Conservation (phyloP, 306 rosid species). For the Luffa acutangula region DNA sequence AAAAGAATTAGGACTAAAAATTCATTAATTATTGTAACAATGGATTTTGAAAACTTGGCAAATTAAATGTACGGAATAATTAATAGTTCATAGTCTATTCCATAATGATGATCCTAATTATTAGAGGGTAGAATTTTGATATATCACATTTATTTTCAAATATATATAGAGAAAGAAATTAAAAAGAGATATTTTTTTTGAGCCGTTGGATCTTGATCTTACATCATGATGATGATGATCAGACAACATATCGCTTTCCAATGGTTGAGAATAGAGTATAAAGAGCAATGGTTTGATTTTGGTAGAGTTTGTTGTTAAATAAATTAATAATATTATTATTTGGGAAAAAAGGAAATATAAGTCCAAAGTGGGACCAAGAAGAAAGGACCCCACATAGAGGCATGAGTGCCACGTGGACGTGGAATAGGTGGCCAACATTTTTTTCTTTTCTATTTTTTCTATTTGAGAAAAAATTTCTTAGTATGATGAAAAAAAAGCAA, state of each 20-base stretch:
- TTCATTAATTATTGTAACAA: neutral
- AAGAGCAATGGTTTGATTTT: neutral
- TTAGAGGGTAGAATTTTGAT: neutral
- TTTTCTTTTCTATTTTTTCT: too few species aligned
- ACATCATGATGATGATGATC: neutral
- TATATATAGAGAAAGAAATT: neutral
- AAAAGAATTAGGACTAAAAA: neutral
- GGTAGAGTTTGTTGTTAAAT: neutral
- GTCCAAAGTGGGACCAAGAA: conserved; percentile 16
- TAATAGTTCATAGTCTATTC: neutral
- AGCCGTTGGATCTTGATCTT: neutral
- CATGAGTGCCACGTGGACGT: conserved; percentile 44
- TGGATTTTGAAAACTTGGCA: neutral
- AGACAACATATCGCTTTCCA: neutral
- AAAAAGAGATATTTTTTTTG: neutral
- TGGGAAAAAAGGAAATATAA: neutral
- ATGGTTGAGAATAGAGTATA: neutral
- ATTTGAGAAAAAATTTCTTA: too few species aligned
- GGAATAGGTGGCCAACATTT: neutral
- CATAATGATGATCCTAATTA: neutral
- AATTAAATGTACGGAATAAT: neutral
- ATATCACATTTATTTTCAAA: too few species aligned
- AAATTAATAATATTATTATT: neutral
- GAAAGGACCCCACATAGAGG: conserved; percentile 9
- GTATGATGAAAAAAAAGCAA: too few species aligned